A percentile compares a stretch with the other conserved stretches of the same genome.
Evolutionary conservation across 495 filamentous ascomycete species (phyloP).

Genomic region (Neurospora terricola): DNA sequence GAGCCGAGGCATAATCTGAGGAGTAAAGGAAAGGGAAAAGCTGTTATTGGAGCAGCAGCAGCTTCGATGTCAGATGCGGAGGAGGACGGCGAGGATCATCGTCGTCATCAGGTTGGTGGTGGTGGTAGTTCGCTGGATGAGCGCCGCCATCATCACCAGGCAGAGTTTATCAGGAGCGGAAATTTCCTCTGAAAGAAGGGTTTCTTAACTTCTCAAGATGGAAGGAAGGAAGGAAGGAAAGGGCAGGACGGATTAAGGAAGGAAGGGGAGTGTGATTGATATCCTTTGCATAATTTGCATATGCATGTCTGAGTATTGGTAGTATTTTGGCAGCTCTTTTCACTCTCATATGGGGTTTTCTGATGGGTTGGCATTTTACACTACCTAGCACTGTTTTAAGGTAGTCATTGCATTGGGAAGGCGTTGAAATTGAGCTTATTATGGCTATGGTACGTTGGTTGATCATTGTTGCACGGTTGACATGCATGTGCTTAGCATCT

Average conservation of each 20-base stretch:
- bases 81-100: neutral
- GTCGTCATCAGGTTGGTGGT: neutral
- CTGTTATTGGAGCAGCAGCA: neutral
- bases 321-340: neutral
- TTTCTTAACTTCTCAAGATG: neutral
- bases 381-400: neutral
- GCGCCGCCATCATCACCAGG: neutral
- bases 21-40: neutral
- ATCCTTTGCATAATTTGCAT: neutral
- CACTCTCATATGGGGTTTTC: neutral
- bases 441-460: neutral
- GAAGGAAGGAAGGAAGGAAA: neutral
- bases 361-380: neutral
- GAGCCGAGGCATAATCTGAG: neutral
- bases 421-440: neutral
- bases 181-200: neutral
- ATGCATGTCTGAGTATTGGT: neutral
- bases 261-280: neutral
- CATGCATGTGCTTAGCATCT: neutral
- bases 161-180: neutral
- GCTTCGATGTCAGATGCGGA: neutral
- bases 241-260: neutral
- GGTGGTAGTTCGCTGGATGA: neutral
- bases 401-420: neutral
- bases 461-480: neutral